phyloP scores from a whole-genome alignment of 345 rosid species.

The Ceriops decandra region DNA sequence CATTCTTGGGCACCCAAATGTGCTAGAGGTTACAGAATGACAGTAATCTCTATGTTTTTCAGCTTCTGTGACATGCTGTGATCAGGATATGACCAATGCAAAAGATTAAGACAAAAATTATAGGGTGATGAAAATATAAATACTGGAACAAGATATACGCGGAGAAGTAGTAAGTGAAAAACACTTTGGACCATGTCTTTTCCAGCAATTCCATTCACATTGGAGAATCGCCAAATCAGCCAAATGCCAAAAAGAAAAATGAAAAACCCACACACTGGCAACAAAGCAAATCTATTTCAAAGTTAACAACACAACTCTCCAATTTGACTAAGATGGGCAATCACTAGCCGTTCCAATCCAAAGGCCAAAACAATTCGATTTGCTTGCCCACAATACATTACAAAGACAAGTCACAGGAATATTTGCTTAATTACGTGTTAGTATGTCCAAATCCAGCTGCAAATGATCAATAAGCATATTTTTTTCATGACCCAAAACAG shows the following conservation, averaged over 20 bases:
- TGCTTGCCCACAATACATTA: too few species aligned
- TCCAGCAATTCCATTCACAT: not conserved
- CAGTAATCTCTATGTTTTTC: conserved; percentile 8
- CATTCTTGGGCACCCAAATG: conserved; percentile 12
- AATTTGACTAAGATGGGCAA: not conserved
- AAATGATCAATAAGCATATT: too few species aligned
- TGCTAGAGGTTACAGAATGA: not conserved
- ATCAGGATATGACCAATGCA: conserved; percentile 6
- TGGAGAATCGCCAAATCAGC: not conserved
- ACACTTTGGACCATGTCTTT: not conserved
- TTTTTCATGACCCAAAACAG: too few species aligned
- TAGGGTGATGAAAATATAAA: not conserved
- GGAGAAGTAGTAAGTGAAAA: not conserved
- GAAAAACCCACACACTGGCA: not conserved
- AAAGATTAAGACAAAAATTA: not conserved
- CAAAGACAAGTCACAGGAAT: too few species aligned
- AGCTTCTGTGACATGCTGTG: conserved; percentile 10
- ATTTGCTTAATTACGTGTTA: too few species aligned
- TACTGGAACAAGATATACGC: not conserved
- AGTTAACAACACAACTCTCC: not conserved
- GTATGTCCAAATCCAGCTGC: too few species aligned
- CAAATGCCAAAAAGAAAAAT: not conserved
- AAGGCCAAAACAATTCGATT: not conserved
- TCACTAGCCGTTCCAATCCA: not conserved
- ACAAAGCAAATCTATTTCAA: not conserved